Evolutionary conservation across 768 basidiomycete genomes (phyloP).

Genomic region (Pulveroboletus frians): DNA sequence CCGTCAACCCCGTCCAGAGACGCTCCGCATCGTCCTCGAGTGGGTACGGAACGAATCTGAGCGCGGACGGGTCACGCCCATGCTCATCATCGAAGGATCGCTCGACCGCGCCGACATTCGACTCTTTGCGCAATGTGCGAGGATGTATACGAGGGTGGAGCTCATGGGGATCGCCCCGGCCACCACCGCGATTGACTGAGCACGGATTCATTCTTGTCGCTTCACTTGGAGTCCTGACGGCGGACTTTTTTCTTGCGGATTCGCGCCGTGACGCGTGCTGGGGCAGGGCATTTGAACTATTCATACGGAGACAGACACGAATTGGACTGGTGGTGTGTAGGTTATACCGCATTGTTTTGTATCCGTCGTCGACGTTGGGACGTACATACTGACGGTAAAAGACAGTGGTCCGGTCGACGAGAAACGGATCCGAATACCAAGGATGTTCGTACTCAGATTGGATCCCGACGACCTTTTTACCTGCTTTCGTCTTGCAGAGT

Average conservation of each 20-base stretch:
- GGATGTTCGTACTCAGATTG: too few species aligned
- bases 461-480: too few species aligned
- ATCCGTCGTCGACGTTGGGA: neutral
- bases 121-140: constrained; percentile 11
- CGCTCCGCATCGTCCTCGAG: constrained; percentile 16
- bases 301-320: neutral
- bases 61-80: constrained; percentile 8
- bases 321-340: neutral
- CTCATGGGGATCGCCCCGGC: constrained; percentile 1
- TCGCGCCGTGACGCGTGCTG: neutral
- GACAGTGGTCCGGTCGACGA: too few species aligned
- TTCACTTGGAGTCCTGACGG: neutral
- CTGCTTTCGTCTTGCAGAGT: too few species aligned
- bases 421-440: too few species aligned
- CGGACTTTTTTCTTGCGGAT: neutral
- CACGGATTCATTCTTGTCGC: neutral
- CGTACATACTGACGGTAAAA: too few species aligned
- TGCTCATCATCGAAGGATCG: constrained; percentile 17
- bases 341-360: neutral
- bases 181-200: neutral
- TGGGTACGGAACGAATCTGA: constrained; percentile 17
- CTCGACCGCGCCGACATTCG: constrained; percentile 14
- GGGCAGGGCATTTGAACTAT: neutral
- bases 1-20: constrained; percentile 21
- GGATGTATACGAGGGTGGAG: constrained; percentile 13